Base-by-base conservation (phyloP, 768 basidiomycete genomes). In the Omphalotus guepiniiformis region DNA sequence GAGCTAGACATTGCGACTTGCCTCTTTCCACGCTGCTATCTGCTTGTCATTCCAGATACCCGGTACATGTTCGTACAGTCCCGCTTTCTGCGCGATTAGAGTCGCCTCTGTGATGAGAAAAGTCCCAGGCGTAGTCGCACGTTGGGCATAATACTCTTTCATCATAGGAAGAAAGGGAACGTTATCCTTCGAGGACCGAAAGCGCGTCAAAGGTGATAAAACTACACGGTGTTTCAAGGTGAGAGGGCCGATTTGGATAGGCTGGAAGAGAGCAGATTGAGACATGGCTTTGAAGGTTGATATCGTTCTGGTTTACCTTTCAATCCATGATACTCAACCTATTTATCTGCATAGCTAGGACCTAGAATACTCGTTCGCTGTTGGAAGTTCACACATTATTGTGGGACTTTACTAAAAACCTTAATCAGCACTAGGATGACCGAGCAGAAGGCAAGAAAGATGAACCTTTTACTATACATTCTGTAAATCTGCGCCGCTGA, bases 41-140 rank as follows among this genome's bases (percentile, higher is more conserved):
- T 80, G 78, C 19, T 67, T 67, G 2, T 63, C 55, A 4, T 57
- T 64, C 55, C 61, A 75, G 26, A 72, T 66, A 0, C 70, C 74
- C 0, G 72, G 74, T 0, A 63, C 62, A 50, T 62, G 54, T 6
- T 51, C 42, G 61, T 42, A 38, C 49, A 60, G 49, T 50, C 62
- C 41, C 34, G 62, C 60, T 22, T 50, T 42, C 16, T 22, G 60
- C 25, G 60, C 60, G 41, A 73, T 63, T 49, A 63, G 58, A 13
- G 72, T 76, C 0, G 67, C 76, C 55, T 76, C 74, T 1, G 71
- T 59, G 44, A 77, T 62, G 7, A 68, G 55, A 18, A 74, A 59
- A 6, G 68, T 67, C 4, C 72, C 71, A 0, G 62, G 58, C 16
- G 57, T 50, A 30, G 55, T 58, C 9, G 57, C 62, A 21, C 66